phyloP scores from a whole-genome alignment of 2,329 filamentous ascomycete genomes.

The Aureobasidium sp. region DNA sequence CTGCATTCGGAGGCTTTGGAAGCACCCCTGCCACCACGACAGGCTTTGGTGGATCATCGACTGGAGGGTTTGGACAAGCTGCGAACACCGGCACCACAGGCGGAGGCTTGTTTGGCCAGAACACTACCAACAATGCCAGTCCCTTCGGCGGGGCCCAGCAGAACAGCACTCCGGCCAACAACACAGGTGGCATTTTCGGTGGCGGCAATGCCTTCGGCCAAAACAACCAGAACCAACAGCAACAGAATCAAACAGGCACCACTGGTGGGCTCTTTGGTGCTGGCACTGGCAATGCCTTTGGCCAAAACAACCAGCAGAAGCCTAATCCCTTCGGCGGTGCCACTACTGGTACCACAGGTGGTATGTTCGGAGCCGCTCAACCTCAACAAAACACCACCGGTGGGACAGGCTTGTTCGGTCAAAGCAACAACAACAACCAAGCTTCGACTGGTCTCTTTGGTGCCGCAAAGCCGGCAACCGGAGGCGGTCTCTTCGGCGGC shows the following conservation, averaged over 20 bases:
- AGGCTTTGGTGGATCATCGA: slow-evolving; percentile 33
- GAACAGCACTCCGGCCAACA: slow-evolving; percentile 25
- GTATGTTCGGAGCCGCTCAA: slow-evolving; percentile 20
- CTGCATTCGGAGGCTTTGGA: slow-evolving; percentile 33
- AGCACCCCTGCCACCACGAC: slow-evolving; percentile 31
- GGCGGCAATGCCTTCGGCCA: slow-evolving; percentile 26
- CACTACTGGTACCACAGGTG: not conserved
- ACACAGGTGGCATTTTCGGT: slow-evolving; percentile 36
- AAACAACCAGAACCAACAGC: slow-evolving; percentile 23
- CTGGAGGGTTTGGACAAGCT: slow-evolving; percentile 28
- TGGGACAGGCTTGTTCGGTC: slow-evolving; percentile 20
- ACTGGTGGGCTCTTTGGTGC: not conserved
- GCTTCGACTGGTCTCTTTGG: slow-evolving; percentile 32
- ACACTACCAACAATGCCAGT: slow-evolving; percentile 26
- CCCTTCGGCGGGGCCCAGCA: slow-evolving; percentile 18
- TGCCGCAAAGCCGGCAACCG: slow-evolving; percentile 25
- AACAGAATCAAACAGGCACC: slow-evolving; percentile 10
- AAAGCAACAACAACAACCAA: slow-evolving; percentile 22
- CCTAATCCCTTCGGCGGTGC: slow-evolving; percentile 24
- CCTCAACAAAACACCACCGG: slow-evolving; percentile 19
- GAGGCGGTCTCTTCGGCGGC: slow-evolving; percentile 30
- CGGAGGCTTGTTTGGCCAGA: slow-evolving; percentile 26
- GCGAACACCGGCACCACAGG: slow-evolving; percentile 31
- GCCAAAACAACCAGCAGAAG: slow-evolving; percentile 22
- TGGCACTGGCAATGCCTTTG: slow-evolving; percentile 4